Conservation (phyloP, 1,139 yeast genomes). For the Insectozyma bohioensis region DNA sequence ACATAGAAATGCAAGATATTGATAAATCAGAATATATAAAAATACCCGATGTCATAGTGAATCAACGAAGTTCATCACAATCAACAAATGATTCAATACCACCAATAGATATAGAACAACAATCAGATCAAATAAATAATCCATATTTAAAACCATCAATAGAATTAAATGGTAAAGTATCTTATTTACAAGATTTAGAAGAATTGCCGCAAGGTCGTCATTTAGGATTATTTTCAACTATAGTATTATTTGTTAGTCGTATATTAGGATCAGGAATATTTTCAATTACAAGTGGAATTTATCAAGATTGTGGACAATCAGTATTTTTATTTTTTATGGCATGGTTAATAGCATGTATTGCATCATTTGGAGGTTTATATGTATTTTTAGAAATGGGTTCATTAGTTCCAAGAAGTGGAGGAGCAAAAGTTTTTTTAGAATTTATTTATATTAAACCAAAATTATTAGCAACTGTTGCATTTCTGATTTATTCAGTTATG, state of each 20-base stretch:
- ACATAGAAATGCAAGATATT: constrained; percentile 14
- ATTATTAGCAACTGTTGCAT: constrained; percentile 58
- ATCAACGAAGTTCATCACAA: not conserved
- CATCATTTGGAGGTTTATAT: constrained; percentile 66
- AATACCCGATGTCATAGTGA: constrained; percentile 10
- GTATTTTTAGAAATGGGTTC: constrained; percentile 70
- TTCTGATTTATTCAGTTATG: constrained; percentile 54
- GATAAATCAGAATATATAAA: constrained; percentile 14
- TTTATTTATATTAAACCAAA: constrained; percentile 60
- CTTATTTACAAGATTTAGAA: constrained; percentile 31
- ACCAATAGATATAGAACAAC: constrained; percentile 1
- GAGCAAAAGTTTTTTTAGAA: constrained; percentile 69
- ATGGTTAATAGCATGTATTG: constrained; percentile 60
- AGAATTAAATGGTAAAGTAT: constrained; percentile 10
- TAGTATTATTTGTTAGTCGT: constrained; percentile 61
- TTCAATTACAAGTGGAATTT: constrained; percentile 68
- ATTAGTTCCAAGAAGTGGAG: constrained; percentile 71
- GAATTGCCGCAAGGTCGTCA: constrained; percentile 78
- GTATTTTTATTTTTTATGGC: constrained; percentile 56
- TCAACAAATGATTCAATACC: constrained; percentile 3
- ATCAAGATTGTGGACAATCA: constrained; percentile 67
- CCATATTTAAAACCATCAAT: constrained; percentile 6
- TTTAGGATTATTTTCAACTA: constrained; percentile 64
- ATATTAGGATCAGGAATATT: constrained; percentile 80
- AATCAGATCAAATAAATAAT: no score